Evolutionary conservation across 345 rosid genomes (phyloP), one percentile per base, ranked within the genome.

Genomic region (Mangifera indica): DNA sequence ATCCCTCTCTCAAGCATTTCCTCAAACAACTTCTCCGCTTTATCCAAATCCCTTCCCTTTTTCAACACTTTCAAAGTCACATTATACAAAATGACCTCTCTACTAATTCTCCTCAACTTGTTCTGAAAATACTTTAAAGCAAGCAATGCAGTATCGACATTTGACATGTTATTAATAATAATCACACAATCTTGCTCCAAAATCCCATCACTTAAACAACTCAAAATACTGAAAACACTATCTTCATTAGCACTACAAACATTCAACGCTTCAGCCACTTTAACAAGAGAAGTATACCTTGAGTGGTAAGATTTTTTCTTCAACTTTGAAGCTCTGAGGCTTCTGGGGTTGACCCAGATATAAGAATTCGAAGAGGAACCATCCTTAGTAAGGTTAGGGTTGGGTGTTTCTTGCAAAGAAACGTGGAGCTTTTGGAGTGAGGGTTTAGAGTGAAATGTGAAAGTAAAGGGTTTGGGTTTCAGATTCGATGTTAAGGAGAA

Each of bases 321-420:
- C 18, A 91, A 90, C 71, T 76, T 82, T 3, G 91, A 82, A 77
- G 96, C 94, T 84, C 85, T 75, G 66, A 90, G 87, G 74, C 94
- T 91, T 3, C 75, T 87, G 72, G 96, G 97, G 70, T 93, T 93
- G 73, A 93, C 92, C 97, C 97, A 90, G 55, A 81, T 77, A 81
- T 82, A 76, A 74, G 83, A 81, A 77, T 84, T 87, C 26, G 84
- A 57, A 14, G 84, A 69, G 55, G 79, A 70, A 21, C 52, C 42
- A 10, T 72, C 84, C 69, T 66, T 59, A 6, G 68, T 17, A 17
- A 76, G 54, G 48, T 10, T 73, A 53, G 42, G 10, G 72, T 25
- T 57, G 63, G 48, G 77, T 34, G 78, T 53, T 73, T 82, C 82
- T 40, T 85, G 87, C 66, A 87, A 65, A 4, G 97, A 90, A 51